A percentile compares a stretch with the other conserved stretches of the same genome.
phyloP scores from a whole-genome alignment of 2,329 filamentous ascomycete species.

The Trichoderma afroharzianum region DNA sequence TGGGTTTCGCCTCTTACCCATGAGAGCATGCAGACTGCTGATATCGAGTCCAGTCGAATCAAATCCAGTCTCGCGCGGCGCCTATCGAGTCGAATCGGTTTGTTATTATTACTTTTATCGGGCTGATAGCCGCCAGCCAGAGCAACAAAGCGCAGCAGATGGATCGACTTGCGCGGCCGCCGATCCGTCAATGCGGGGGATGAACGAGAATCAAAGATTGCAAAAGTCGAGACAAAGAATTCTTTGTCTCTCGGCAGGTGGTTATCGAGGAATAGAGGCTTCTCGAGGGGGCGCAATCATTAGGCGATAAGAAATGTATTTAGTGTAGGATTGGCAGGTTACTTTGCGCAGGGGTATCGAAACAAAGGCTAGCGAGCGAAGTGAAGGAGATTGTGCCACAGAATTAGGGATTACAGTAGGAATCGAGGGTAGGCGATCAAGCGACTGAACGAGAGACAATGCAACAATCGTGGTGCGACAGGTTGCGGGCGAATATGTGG shows the following conservation, averaged over 20 bases:
- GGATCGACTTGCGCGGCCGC: not conserved
- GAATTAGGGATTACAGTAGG: not conserved
- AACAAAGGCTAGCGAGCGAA: slow-evolving; percentile 11
- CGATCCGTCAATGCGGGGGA: not conserved
- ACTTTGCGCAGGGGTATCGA: not conserved
- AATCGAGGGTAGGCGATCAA: not conserved
- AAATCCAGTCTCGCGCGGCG: not conserved
- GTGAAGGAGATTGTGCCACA: not conserved
- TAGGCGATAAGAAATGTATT: slow-evolving; percentile 4
- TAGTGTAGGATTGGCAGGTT: not conserved
- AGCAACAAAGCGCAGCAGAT: not conserved
- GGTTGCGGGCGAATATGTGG: not conserved
- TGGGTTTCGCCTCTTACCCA: not conserved
- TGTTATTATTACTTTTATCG: not conserved
- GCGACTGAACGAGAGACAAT: slow-evolving; percentile 14
- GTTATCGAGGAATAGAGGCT: slow-evolving; percentile 2
- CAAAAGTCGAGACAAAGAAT: not conserved
- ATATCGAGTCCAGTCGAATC: not conserved
- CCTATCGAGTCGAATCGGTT: not conserved
- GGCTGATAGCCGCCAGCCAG: not conserved
- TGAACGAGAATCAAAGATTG: not conserved
- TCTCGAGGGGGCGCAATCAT: slow-evolving; percentile 4
- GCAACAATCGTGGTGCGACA: slow-evolving; percentile 1
- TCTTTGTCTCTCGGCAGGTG: not conserved
- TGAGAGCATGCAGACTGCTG: not conserved